Base-by-base conservation (phyloP, 768 basidiomycete genomes). In the Collybia nuda region DNA sequence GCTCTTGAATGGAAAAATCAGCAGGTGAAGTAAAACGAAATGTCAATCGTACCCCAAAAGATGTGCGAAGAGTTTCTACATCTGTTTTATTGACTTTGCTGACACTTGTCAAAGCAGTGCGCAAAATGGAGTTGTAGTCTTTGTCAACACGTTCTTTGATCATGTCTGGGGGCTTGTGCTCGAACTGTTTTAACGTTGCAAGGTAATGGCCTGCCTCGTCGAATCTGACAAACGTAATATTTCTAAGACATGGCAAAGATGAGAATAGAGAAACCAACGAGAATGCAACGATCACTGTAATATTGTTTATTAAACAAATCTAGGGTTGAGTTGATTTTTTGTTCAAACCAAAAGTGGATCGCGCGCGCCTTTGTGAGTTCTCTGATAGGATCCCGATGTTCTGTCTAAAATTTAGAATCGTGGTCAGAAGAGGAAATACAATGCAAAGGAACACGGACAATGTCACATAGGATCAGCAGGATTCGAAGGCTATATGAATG, bases 71-170 rank as follows among this genome's bases (percentile, higher is more conserved):
- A 3, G 96, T 98, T 68, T 92, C 85, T 1, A 95, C 93, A 60
- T 99, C 97, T 3, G 96, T 98, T 75, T 96, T 97, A 70, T 98
- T 98, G 54, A 99, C 92, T 58, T 90, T 93, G 62, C 82, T 88
- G 60, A 98, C 90, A 56, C 82, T 84, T 1, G 96, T 98, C 22
- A 99, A 75, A 1, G 90, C 80, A 17, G 83, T 81, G 49, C 89
- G 88, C 12, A 98, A 67, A 60, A 93, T 79, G 6, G 93, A 84
- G 55, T 78, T 71, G 61, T 97, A 93, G 59, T 92, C 88, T 56
- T 94, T 92, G 66, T 97, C 93, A 23, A 90, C 76, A 39, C 93
- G 87, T 64, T 98, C 97, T 66, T 94, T 96, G 73, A 99, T 95
- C 62, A 94, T 74, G 62, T 92, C 86, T 6, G 96, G 94, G 8